Evolutionary conservation across 2,329 filamentous ascomycete genomes (phyloP).

Genomic region (Aspergillus versicolor): DNA sequence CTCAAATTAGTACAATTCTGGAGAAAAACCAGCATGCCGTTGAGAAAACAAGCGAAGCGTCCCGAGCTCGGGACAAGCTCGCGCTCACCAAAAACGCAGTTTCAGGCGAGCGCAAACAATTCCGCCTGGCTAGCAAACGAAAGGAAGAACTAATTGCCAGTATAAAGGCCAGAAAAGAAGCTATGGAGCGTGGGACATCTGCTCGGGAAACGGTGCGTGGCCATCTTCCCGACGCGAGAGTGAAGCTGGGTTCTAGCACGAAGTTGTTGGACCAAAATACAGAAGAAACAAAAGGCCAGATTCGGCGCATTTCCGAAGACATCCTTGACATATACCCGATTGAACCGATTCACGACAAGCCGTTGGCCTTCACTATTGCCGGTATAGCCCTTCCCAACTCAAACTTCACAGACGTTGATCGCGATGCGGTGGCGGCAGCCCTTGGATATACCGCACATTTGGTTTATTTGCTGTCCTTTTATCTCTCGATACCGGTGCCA

Average conservation of each 20-base stretch:
- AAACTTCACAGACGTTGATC: slow-evolving; percentile 64
- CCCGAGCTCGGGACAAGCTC: slow-evolving; percentile 41
- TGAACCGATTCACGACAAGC: slow-evolving; percentile 60
- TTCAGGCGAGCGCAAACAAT: slow-evolving; percentile 62
- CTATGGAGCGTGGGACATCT: slow-evolving; percentile 65
- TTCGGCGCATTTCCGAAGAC: slow-evolving; percentile 83
- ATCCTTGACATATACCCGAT: slow-evolving; percentile 79
- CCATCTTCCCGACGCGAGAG: slow-evolving; percentile 62
- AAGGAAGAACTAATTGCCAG: slow-evolving; percentile 68
- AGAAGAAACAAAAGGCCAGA: slow-evolving; percentile 76
- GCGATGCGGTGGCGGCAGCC: slow-evolving; percentile 73
- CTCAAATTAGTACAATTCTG: slow-evolving; percentile 67
- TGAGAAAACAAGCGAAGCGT: slow-evolving; percentile 32
- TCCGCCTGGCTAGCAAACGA: slow-evolving; percentile 61
- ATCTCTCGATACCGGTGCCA: slow-evolving; percentile 73
- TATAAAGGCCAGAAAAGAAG: slow-evolving; percentile 62
- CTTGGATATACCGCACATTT: slow-evolving; percentile 78
- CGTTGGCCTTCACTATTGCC: slow-evolving; percentile 82
- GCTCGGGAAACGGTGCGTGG: slow-evolving; percentile 59
- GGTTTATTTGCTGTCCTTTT: slow-evolving; percentile 74
- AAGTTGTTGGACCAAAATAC: slow-evolving; percentile 54
- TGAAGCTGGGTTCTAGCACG: slow-evolving; percentile 59
- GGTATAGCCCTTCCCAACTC: slow-evolving; percentile 78
- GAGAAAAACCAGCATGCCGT: slow-evolving; percentile 36
- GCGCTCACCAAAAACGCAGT: slow-evolving; percentile 52